Evolutionary conservation across 257 asterid genomes (phyloP).

Genomic region (Fraxinus cuspidata): DNA sequence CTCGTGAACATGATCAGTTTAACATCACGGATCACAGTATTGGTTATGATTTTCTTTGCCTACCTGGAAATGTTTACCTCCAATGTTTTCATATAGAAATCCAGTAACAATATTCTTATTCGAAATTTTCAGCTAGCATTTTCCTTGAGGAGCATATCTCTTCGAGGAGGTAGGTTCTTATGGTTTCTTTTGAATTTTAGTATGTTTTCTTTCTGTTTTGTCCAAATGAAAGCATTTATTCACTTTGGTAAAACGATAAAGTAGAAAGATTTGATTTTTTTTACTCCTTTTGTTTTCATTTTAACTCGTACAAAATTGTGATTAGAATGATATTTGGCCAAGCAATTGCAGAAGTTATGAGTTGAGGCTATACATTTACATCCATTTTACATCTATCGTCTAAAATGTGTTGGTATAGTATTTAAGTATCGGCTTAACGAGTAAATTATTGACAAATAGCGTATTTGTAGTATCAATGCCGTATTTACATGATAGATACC

Average conservation of each 20-base stretch:
- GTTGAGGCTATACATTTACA: no score
- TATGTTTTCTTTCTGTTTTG: constrained; percentile 12
- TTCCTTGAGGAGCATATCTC: constrained; percentile 67
- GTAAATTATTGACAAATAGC: no score
- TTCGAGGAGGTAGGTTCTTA: constrained; percentile 59
- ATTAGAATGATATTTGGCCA: no score
- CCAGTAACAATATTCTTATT: constrained; percentile 32
- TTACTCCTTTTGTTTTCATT: no score
- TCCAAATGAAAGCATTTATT: constrained; percentile 10
- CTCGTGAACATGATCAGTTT: constrained; percentile 19
- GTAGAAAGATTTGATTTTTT: neutral
- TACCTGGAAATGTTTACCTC: constrained; percentile 28
- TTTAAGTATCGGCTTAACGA: no score
- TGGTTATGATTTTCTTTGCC: constrained; percentile 5
- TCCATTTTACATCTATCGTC: no score
- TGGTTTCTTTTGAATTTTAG: constrained; percentile 23
- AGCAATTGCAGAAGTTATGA: no score
- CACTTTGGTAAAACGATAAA: constrained; percentile 4
- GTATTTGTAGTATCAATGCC: no score
- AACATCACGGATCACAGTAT: constrained; percentile 10
- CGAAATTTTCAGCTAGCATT: constrained; percentile 75
- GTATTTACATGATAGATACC: no score
- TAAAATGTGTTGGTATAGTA: no score
- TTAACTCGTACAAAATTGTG: no score
- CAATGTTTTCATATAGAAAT: constrained; percentile 48